Base-by-base conservation (phyloP, 2,329 filamentous ascomycete species). In the Pestalotiopsis sp. region DNA sequence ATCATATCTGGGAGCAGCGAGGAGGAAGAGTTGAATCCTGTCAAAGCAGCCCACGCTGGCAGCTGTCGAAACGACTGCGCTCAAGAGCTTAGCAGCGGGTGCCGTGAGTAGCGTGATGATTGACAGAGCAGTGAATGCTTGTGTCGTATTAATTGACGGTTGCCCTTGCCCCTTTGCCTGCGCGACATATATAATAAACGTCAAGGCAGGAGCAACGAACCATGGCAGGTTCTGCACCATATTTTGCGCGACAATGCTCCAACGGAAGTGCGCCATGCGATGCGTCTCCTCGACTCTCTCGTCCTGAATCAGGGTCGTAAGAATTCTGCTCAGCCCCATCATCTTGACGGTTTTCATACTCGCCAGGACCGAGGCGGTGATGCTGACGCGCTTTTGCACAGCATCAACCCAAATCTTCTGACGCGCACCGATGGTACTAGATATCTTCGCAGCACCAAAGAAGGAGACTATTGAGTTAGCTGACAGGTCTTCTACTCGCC, bases 301-400 rank as follows among this genome's bases (percentile, higher is more conserved):
- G 17, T 75, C 76, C 31, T 78, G 72, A 1, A 80, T 72, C 0
- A 77, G 70, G 2, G 76, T 72, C 6, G 75, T 73, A 1, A 80
- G 75, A 0, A 78, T 68, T 36, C 63, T 13, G 17, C 73, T 69
- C 11, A 83, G 72, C 3, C 81, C 82, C 0, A 79, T 79, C 71
- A 83, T 80, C 71, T 82, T 83, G 67, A 83, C 80, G 68, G 77
- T 80, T 70, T 83, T 83, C 71, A 83, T 81, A 6, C 78, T 77
- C 1, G 79, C 78, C 60, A 84, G 77, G 67, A 82, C 72, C 1
- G 73, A 72, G 4, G 76, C 72, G 7, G 77, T 79, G 9, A 78
- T 66, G 12, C 75, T 70, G n/a, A 78, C 73, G 17, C 74, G 71
- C 45, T 75, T 77, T 70, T 83, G 76, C 3, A 81, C 78, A 13